Evolutionary conservation across 768 basidiomycete genomes (phyloP), one percentile per base, ranked within the genome.

Genomic region (Coprinopsis strossmayeri): DNA sequence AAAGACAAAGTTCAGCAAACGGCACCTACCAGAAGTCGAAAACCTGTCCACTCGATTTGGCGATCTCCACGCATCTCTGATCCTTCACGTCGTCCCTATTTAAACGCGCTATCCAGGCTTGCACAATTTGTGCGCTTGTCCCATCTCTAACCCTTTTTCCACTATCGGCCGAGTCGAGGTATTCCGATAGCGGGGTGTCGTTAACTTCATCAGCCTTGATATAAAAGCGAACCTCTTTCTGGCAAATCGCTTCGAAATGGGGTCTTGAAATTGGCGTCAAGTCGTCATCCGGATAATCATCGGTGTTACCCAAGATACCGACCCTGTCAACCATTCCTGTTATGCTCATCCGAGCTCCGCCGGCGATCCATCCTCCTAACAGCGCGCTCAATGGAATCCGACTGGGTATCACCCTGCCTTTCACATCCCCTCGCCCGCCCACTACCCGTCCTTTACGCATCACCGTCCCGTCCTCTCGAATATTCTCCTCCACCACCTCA

Each of bases 21-120:
- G 11, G 20, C 20, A 60, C 75, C 12, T 54, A 80, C 81, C 74
- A 76, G 50, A 78, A 74, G 40, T 73, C 69, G 51, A 82, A 81
- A 1, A 81, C 57, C 20, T 74, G 73, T 1, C 60, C 48, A 0
- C 68, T 67, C 13, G 52, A 56, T 7, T 54, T 50, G 21, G 62
- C 55, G 15, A 81, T 59, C 54, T 79, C 70, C 9, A 84, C 64
- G 53, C 82, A 84, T 1, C 66, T 67, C 30, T 74, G 70, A 18
- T 72, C 61, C 39, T 66, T 67, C 40, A 78, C 70, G 21, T 70
- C 61, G 34, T 71, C 67, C 5, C 61, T 54, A n/a, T 59, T 55
- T 40, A 84, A 58, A 41, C 68, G 64, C 23, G 73, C 62, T 1
- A 76, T 58, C 77, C 78, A 83, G 5, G 55, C 55, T 2, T 73